Base-by-base conservation (phyloP, 805 yeast species). In the Saccharomycopsis guyanensis region DNA sequence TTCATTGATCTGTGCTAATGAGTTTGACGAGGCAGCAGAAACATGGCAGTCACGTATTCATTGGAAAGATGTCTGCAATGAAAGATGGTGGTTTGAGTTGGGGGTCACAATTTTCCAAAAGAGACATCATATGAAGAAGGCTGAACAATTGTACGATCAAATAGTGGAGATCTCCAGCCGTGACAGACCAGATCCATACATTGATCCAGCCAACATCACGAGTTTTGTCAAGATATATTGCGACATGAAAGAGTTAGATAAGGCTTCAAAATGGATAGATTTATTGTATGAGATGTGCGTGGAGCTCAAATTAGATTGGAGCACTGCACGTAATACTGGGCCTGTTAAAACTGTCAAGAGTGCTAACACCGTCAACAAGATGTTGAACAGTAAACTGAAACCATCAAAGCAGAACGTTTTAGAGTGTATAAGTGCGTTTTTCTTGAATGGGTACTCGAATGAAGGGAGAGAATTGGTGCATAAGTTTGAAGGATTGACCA, bases 71-170 rank as follows among this genome's bases (percentile, higher is more conserved):
- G 67, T 67, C 27, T 56, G 62, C 4, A 66, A 69, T 25, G 68
- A 72, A 48, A 57, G 77, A 45, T 76, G 77, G 66, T 76, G 81
- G 81, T 60, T 62, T 48, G 80, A 75, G 42, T 47, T 70, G 20
- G 75, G 78, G n/a, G 59, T 69, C 46, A 63, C 62, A 47, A 61
- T 71, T 4, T 61, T 66, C 39, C 50, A 75, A 29, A 58, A 62
- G 5, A 54, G 57, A n/a, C 60, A 59, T 13, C 56, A 64, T 27
- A 45, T 68, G 3, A 58, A 51, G 3, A 54, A 55, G n/a, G 75
- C 76, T 20, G 69, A 69, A 36, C 53, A 52, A 2, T 38, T 67
- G 2, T 61, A 69, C 2, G 27, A 47, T 0, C 53, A 57, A 4
- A 62, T 68, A 1, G 53, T 58, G 35, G 45, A 53, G 0, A 54